Conservation (phyloP, 106 monocot species). For the Alisma plantagoaquatica region DNA sequence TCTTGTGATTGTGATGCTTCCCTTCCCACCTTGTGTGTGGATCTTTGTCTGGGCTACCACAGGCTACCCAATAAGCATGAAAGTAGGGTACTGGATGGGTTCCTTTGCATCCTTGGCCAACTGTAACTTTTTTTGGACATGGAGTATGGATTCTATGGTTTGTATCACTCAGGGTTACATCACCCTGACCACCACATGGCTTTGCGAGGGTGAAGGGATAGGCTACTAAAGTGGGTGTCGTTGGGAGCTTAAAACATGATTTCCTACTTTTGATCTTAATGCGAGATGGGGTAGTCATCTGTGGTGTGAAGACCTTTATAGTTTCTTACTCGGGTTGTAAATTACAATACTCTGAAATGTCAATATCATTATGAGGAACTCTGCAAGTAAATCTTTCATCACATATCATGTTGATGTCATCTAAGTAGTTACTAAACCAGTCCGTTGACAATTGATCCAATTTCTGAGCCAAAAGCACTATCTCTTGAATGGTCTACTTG, state of each 20-base stretch:
- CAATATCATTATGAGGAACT: background rate
- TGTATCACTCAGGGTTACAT: conserved; percentile 68
- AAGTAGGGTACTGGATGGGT: conserved; percentile 32
- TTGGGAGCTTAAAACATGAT: conserved; percentile 28
- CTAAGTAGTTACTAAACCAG: background rate
- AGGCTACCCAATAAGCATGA: conserved; percentile 73
- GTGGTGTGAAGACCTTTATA: conserved; percentile 12
- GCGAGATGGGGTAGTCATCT: background rate
- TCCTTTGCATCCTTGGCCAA: conserved; percentile 24
- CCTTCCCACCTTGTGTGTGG: conserved; percentile 77
- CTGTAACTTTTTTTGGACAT: conserved; percentile 21
- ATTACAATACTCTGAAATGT: conserved; percentile 24
- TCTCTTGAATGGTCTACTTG: no score
- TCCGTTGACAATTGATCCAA: background rate
- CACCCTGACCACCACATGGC: conserved; percentile 64
- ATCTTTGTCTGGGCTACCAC: conserved; percentile 74
- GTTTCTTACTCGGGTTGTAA: conserved; percentile 20
- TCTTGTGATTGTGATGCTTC: conserved; percentile 84
- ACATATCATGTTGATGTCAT: background rate
- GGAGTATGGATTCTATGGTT: conserved; percentile 64
- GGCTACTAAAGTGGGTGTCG: conserved; percentile 53
- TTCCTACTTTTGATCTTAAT: conserved; percentile 44
- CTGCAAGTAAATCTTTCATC: background rate
- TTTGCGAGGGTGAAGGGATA: conserved; percentile 76
- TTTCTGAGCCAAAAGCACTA: no score